These are phyloP conservation scores for barley (Hordeum vulgare) DNA, from an alignment of 176 grass and related monocot genomes.

Conservation along the genomic window DNA sequence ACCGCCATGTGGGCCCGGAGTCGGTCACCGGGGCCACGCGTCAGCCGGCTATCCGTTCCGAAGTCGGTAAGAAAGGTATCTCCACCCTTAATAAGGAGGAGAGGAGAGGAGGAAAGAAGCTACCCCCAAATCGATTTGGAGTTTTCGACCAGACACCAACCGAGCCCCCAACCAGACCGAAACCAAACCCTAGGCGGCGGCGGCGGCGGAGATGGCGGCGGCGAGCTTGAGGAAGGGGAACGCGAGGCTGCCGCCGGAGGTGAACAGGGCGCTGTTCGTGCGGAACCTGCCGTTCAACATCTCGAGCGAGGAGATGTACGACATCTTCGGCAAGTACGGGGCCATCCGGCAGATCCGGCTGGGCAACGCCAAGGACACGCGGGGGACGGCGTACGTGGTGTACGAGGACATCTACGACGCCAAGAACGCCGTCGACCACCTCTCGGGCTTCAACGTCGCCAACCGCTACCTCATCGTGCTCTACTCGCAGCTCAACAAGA, in stretches of 20 bases:
- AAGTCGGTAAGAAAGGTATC: constrained; percentile 11
- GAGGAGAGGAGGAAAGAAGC: background rate
- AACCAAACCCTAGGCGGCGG: constrained; percentile 29
- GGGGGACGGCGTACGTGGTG: constrained; percentile 94
- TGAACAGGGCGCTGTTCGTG: constrained; percentile 94
- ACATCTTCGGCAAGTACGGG: constrained; percentile 99
- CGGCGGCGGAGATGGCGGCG: constrained; percentile 47
- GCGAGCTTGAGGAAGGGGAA: constrained; percentile 78
- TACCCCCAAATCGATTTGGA: constrained; percentile 3
- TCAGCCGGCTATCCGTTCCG: background rate
- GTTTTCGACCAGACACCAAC: background rate
- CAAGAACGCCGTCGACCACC: constrained; percentile 99
- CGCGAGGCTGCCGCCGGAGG: constrained; percentile 87
- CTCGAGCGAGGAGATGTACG: constrained; percentile 99
- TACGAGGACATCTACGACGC: constrained; percentile 99
- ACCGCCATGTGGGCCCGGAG: background rate
- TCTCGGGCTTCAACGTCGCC: constrained; percentile 99
- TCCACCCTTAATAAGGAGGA: background rate
- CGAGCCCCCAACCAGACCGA: background rate
- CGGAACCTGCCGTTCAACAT: constrained; percentile 99
- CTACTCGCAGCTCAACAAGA: constrained; percentile 96
- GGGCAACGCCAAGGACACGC: constrained; percentile 85
- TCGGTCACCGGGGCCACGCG: background rate
- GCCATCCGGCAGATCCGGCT: constrained; percentile 98
- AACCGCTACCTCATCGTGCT: constrained; percentile 99